phyloP scores from a whole-genome alignment of 345 rosid species.

The Eucalyptus virginea region DNA sequence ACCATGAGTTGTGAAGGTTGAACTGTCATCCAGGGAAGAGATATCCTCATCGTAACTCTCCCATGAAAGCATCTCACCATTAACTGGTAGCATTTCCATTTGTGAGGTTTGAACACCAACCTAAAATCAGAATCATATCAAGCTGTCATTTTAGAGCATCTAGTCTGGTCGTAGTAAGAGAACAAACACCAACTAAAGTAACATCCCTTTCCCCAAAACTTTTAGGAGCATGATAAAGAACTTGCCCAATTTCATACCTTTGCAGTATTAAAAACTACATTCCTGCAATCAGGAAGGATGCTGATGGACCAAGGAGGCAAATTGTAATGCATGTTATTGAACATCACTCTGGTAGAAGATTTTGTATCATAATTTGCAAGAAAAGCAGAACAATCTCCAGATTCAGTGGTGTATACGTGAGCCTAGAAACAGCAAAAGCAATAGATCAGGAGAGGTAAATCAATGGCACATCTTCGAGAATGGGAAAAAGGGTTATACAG shows the following conservation, averaged over 20 bases:
- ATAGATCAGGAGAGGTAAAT: background rate
- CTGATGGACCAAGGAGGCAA: conserved; percentile 99
- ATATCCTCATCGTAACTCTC: conserved; percentile 80
- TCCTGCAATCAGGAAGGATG: conserved; percentile 95
- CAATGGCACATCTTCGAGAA: background rate
- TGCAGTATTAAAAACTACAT: conserved; percentile 92
- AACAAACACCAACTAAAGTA: background rate
- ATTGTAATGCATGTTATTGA: conserved; percentile 95
- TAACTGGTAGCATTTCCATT: conserved; percentile 82
- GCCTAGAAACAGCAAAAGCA: conserved; percentile 31
- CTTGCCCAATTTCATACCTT: conserved; percentile 36
- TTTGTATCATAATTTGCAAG: conserved; percentile 87
- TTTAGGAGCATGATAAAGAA: background rate
- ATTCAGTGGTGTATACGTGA: conserved; percentile 64
- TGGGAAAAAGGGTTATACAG: background rate
- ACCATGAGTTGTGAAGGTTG: conserved; percentile 54
- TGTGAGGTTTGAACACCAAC: conserved; percentile 94
- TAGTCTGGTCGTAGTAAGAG: background rate
- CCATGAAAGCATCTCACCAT: conserved; percentile 52
- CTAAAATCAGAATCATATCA: conserved; percentile 5
- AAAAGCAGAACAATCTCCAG: conserved; percentile 91
- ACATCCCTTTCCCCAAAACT: background rate
- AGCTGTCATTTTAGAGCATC: background rate
- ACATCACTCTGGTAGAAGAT: conserved; percentile 68
- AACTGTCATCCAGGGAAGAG: conserved; percentile 52